These are phyloP conservation scores for Coniella vitis DNA, from an alignment of 2,329 filamentous ascomycete species.

Conservation along the genomic window DNA sequence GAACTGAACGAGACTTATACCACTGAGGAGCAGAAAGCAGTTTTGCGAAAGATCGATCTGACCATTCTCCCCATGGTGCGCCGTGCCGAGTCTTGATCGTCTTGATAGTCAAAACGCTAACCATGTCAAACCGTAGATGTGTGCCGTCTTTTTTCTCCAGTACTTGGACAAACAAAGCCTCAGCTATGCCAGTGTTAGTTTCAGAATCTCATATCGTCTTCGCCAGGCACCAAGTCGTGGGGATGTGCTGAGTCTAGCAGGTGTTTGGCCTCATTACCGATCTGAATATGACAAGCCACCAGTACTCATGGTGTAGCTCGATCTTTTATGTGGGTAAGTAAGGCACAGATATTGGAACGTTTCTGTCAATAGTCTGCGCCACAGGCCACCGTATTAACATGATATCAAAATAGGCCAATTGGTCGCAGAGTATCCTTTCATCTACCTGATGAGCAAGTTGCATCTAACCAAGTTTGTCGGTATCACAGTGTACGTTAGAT, in stretches of 20 bases:
- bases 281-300: constrained; percentile 33
- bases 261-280: constrained; percentile 40
- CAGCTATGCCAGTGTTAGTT: constrained; percentile 33
- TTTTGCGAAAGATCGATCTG: constrained; percentile 27
- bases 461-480: constrained; percentile 45
- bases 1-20: constrained; percentile 20
- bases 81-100: constrained; percentile 9
- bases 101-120: neutral
- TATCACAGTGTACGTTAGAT: constrained; percentile 31
- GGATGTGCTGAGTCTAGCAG: neutral
- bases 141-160: constrained; percentile 35
- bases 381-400: neutral
- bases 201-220: neutral
- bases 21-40: constrained; percentile 25
- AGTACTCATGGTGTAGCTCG: constrained; percentile 43
- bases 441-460: constrained; percentile 43
- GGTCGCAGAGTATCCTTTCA: constrained; percentile 41
- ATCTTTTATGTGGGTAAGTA: constrained; percentile 33
- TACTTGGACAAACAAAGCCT: constrained; percentile 44
- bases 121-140: constrained; percentile 25
- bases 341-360: constrained; percentile 18
- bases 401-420: constrained; percentile 27
- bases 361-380: too few species aligned
- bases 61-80: constrained; percentile 26
- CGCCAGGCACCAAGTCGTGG: too few species aligned